These are phyloP conservation scores for Nitzschia sp. DNA, from an alignment of 108 stramenopile species.

Conservation along the genomic window DNA sequence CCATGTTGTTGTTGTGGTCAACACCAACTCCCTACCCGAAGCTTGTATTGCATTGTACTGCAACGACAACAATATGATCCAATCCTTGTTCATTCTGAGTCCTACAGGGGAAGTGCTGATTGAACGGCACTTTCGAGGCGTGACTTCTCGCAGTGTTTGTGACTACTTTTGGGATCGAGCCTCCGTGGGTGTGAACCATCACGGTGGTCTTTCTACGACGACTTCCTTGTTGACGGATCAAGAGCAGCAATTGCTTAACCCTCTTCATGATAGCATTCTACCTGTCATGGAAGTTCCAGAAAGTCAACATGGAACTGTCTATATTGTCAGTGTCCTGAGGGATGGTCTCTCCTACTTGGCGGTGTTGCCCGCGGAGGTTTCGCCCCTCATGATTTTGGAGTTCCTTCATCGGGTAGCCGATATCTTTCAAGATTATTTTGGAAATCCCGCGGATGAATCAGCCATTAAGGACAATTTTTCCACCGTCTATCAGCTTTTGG, in stretches of 20 bases:
- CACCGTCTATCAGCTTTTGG: slow-evolving; percentile 95
- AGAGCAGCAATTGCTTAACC: slow-evolving; percentile 41
- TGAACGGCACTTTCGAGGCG: slow-evolving; percentile 88
- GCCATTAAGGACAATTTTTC: slow-evolving; percentile 97
- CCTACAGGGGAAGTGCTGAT: slow-evolving; percentile 87
- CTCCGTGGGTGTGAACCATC: slow-evolving; percentile 70
- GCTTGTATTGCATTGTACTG: no score
- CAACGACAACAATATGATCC: slow-evolving; percentile 60
- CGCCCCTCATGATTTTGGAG: slow-evolving; percentile 91
- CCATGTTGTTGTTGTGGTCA: no score
- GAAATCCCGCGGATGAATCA: slow-evolving; percentile 84
- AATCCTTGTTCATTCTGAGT: slow-evolving; percentile 85
- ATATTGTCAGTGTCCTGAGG: slow-evolving; percentile 73
- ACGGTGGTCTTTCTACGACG: slow-evolving; percentile 72
- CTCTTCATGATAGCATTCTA: slow-evolving; percentile 64
- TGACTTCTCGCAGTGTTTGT: slow-evolving; percentile 70
- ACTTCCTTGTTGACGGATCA: slow-evolving; percentile 47
- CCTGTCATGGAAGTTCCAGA: slow-evolving; percentile 87
- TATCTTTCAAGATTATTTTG: slow-evolving; percentile 95
- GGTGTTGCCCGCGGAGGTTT: slow-evolving; percentile 81
- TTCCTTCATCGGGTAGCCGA: slow-evolving; percentile 94
- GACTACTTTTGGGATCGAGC: slow-evolving; percentile 87
- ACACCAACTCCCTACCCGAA: no score
- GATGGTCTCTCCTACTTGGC: slow-evolving; percentile 92
- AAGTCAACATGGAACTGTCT: slow-evolving; percentile 47